These are phyloP conservation scores for Wickerhamomyces sp. DNA, from an alignment of 1,139 yeast species.

Conservation along the genomic window DNA sequence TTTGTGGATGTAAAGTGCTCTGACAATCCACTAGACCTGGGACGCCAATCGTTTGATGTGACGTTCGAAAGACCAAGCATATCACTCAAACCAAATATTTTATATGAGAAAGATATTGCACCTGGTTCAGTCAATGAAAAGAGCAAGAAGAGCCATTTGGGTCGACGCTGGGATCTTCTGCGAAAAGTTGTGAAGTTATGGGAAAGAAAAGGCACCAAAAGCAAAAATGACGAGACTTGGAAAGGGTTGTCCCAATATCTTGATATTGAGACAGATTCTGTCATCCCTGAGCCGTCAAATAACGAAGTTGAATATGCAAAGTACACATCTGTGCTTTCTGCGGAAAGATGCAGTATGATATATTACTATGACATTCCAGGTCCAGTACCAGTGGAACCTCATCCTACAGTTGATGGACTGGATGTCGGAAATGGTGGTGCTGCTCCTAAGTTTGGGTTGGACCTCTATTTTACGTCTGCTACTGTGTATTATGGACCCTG, in stretches of 20 bases:
- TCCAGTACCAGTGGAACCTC: constrained; percentile 38
- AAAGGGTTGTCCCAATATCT: constrained; percentile 38
- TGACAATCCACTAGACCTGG: constrained; percentile 48
- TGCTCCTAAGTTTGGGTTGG: constrained; percentile 65
- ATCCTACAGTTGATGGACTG: constrained; percentile 33
- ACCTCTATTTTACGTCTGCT: constrained; percentile 53
- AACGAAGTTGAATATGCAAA: constrained; percentile 72
- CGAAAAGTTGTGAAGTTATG: constrained; percentile 1
- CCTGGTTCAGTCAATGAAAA: too few relatives aligned
- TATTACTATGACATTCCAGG: constrained; percentile 77
- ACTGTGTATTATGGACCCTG: constrained; percentile 89
- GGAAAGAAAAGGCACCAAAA: constrained; percentile 30
- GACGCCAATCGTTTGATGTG: constrained; percentile 40
- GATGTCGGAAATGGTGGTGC: constrained; percentile 52
- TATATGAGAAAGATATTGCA: constrained; percentile 4
- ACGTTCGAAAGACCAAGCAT: constrained; percentile 48
- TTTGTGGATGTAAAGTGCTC: constrained; percentile 52
- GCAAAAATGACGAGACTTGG: constrained; percentile 42
- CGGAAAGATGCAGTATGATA: constrained; percentile 47
- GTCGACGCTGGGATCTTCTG: constrained; percentile 1
- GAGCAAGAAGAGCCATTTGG: not conserved
- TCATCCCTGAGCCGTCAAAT: constrained; percentile 19
- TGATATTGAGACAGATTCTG: constrained; percentile 18
- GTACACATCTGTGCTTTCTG: constrained; percentile 66
- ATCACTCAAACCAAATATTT: constrained; percentile 63